Base-by-base conservation (phyloP, 495 filamentous ascomycete species). In the Aspergillus carlsbadensis region DNA sequence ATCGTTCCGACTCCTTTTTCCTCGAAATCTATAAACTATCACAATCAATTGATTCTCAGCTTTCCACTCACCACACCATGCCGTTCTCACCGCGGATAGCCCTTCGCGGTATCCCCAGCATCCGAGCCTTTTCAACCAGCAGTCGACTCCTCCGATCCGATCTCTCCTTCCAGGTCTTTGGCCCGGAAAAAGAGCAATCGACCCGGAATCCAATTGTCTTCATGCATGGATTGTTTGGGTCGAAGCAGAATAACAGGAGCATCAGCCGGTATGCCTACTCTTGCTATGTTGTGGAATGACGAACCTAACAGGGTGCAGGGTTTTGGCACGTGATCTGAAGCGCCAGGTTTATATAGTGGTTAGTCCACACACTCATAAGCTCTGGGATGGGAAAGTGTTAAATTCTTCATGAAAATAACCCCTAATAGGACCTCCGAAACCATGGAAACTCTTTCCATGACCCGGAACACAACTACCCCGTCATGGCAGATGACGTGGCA, bases 221-320 rank as follows among this genome's bases (percentile, higher is more conserved):
- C 58, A 81, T 98, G 70, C 94, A 98, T 70, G 94, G 94, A 4
- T 79, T 98, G 14, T 98, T 98, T 67, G 94, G 94, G 20, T 96
- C 90, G 37, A 97, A 96, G 73, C 89, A 90, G 78, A 98, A 98
- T 64, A 94, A 98, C 66, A 76, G 93, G 71, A 92, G 83, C 70
- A 94, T 98, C 59, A 95, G 93, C 85, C 96, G 92, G 94, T 97
- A 83, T 79, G 90, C 62, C 36, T 34, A 37, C 33, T n/a, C 14
- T 3, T 20, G 29, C 26, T 14, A 6, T 46, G 2, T 51, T 37
- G 11, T 47, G 2, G 17, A 21, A 15, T 46, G 61, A n/a, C 15
- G 67, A 45, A 70, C 61, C 63, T 51, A 65, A 52, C 24, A 24
- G 5, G 45, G 14, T 53, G 24, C 66, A 95, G 93, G 74, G 87